Conservation (phyloP, 805 yeast genomes). For the Starmerella scarabaei region DNA sequence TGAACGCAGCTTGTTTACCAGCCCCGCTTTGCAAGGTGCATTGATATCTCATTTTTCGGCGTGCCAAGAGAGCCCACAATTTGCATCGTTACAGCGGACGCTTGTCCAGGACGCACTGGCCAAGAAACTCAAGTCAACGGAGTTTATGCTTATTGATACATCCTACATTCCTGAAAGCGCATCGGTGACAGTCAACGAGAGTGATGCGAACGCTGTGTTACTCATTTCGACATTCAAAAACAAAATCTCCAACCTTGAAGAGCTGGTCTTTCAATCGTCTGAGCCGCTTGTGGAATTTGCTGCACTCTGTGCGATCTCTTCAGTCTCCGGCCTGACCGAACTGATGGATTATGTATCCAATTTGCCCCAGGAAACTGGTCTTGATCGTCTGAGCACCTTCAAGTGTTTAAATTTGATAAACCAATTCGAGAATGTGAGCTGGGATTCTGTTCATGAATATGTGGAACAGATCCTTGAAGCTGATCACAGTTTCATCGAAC, state of each 20-base stretch:
- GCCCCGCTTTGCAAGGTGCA: constrained; percentile 14
- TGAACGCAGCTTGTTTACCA: constrained; percentile 4
- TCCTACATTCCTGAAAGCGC: constrained; percentile 3
- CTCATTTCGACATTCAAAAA: neutral
- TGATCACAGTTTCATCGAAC: neutral
- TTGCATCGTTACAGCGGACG: constrained; percentile 11
- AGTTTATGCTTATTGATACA: constrained; percentile 11
- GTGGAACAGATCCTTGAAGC: neutral
- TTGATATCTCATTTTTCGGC: constrained; percentile 12
- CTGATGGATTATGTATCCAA: constrained; percentile 2
- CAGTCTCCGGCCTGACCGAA: neutral
- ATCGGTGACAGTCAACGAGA: constrained; percentile 1
- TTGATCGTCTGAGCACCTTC: neutral
- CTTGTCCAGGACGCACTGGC: constrained; percentile 9
- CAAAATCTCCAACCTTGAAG: neutral
- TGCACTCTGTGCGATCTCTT: constrained; percentile 3
- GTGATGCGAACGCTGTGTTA: neutral
- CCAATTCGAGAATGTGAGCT: neutral
- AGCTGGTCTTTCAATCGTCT: constrained; percentile 1
- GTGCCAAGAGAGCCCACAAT: constrained; percentile 7
- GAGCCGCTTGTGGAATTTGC: constrained; percentile 3
- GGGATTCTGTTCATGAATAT: neutral
- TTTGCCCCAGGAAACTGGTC: constrained; percentile 4
- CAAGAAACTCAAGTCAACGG: neutral
- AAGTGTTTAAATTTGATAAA: constrained; percentile 3